A percentile compares a stretch with the other conserved stretches of the same genome.
Evolutionary conservation across 2,329 filamentous ascomycete species (phyloP).

Genomic region (Cercospora sp.): DNA sequence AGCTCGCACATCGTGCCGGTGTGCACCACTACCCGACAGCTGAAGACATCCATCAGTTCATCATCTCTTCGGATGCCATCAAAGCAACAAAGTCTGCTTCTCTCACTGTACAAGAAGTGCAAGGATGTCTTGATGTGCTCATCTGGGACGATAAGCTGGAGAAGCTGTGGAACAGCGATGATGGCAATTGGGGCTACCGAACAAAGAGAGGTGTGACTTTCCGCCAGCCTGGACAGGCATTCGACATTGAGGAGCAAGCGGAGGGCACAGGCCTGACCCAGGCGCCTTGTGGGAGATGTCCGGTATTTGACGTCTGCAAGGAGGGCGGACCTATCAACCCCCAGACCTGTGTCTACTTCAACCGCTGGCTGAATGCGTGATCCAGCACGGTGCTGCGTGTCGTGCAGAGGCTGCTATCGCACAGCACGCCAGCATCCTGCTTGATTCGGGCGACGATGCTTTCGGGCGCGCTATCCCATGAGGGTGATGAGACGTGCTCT

Average conservation of each 20-base stretch:
- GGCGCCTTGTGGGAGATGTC: constrained; percentile 85
- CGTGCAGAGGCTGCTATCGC: constrained; percentile 1
- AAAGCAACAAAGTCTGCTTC: constrained; percentile 61
- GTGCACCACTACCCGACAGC: constrained; percentile 74
- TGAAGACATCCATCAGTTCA: constrained; percentile 70
- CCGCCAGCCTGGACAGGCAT: constrained; percentile 28
- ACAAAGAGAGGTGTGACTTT: constrained; percentile 41
- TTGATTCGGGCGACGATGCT: background rate
- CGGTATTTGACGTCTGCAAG: constrained; percentile 88
- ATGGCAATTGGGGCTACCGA: constrained; percentile 52
- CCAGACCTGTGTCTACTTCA: constrained; percentile 87
- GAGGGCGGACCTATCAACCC: constrained; percentile 89
- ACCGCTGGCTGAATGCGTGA: constrained; percentile 67
- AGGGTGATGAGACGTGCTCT: background rate
- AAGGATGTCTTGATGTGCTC: constrained; percentile 83
- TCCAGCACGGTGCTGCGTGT: constrained; percentile 1
- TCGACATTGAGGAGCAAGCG: constrained; percentile 45
- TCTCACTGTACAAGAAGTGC: constrained; percentile 68
- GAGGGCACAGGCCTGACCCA: constrained; percentile 76
- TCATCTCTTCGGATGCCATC: constrained; percentile 68
- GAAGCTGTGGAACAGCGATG: constrained; percentile 40
- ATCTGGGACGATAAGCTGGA: constrained; percentile 86
- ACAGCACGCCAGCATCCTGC: background rate
- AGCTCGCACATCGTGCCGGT: constrained; percentile 36
- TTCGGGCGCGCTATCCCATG: background rate